Percentiles rank a stretch among this genome's conserved stretches.
phyloP scores from a whole-genome alignment of 2,329 filamentous ascomycete genomes.

The Cercospora sp. region DNA sequence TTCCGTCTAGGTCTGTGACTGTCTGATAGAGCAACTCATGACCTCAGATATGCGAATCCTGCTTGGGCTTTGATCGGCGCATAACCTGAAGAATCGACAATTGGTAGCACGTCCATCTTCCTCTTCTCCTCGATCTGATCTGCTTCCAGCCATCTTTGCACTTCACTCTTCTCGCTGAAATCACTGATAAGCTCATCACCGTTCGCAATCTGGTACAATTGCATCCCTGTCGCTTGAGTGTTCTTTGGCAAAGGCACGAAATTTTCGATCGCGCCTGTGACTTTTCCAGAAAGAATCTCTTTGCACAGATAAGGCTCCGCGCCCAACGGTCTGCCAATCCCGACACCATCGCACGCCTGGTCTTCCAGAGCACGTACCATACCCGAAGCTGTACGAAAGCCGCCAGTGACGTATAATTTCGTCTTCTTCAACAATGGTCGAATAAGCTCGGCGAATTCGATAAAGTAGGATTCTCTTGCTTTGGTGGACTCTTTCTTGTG shows the following conservation, averaged over 20 bases:
- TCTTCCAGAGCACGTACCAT: constrained; percentile 33
- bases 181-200: constrained; percentile 34
- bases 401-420: constrained; percentile 37
- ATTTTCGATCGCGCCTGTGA: constrained; percentile 36
- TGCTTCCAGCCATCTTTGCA: constrained; percentile 35
- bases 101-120: constrained; percentile 33
- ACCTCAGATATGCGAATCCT: constrained; percentile 34
- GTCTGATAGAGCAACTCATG: background rate
- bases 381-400: constrained; percentile 35
- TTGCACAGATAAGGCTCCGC: constrained; percentile 36
- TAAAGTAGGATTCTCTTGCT: constrained; percentile 34
- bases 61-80: constrained; percentile 29
- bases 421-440: constrained; percentile 35
- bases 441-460: constrained; percentile 37
- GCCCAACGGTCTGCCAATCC: constrained; percentile 35
- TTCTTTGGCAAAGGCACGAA: constrained; percentile 35
- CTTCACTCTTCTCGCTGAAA: constrained; percentile 36
- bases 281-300: constrained; percentile 32
- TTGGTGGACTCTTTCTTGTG: constrained; percentile 36
- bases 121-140: constrained; percentile 34
- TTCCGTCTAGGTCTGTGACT: background rate
- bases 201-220: constrained; percentile 35
- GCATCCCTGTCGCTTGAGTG: constrained; percentile 35
- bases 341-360: constrained; percentile 33
- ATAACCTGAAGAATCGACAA: constrained; percentile 35